Conservation (phyloP, 768 basidiomycete species). For the Vararia minispora region DNA sequence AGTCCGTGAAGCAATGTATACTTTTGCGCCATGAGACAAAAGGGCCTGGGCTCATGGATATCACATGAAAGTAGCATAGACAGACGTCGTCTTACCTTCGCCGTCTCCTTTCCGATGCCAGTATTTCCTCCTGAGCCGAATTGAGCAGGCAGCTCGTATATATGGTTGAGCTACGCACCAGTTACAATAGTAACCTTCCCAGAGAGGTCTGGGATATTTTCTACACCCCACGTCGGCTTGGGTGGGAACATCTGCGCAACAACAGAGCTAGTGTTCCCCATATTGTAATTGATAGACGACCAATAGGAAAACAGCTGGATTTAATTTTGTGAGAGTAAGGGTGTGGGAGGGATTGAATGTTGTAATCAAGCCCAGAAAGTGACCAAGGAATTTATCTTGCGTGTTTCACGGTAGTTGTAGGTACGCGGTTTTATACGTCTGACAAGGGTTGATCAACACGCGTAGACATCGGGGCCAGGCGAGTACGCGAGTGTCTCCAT, state of each 20-base stretch:
- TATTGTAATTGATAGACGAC: too few species aligned
- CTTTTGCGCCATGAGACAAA: constrained; percentile 48
- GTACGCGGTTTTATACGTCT: too few species aligned
- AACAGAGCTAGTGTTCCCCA: background rate
- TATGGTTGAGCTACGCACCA: constrained; percentile 1
- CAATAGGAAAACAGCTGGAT: too few species aligned
- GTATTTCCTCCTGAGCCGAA: constrained; percentile 24
- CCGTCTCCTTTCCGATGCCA: constrained; percentile 51
- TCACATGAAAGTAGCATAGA: background rate
- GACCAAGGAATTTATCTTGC: too few species aligned
- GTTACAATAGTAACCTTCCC: constrained; percentile 19
- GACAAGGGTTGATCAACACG: too few species aligned
- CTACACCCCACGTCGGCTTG: constrained; percentile 6
- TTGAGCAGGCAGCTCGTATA: constrained; percentile 17
- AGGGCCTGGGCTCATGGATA: constrained; percentile 27
- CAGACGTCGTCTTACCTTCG: constrained; percentile 26
- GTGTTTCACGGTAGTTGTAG: too few species aligned
- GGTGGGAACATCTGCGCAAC: constrained; percentile 7
- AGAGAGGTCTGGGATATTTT: constrained; percentile 17
- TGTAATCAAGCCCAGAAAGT: too few species aligned
- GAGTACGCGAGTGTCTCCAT: too few species aligned
- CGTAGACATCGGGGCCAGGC: too few species aligned
- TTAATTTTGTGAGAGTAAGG: too few species aligned
- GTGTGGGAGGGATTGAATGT: too few species aligned
- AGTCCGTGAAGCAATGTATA: constrained; percentile 48